Base-by-base conservation (phyloP, 2,329 filamentous ascomycete species). In the Hymenoscyphus linearis region DNA sequence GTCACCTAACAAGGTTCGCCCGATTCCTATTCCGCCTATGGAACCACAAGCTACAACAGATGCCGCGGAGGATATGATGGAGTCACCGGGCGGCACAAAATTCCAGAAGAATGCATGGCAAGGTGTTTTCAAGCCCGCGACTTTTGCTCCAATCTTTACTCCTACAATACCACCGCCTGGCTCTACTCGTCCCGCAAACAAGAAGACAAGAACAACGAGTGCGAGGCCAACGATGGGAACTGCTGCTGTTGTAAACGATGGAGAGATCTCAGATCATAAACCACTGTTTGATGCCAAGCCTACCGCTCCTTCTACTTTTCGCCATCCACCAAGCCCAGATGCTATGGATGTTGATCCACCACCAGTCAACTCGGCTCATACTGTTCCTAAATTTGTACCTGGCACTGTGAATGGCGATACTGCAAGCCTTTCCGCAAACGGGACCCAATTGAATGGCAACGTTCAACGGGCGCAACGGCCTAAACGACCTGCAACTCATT, bases 331-430 rank as follows among this genome's bases (percentile, higher is more conserved):
- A 34, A 84, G 80, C 64, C 81, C 83, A 2, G 82, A 80, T 61
- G 83, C 84, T 14, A 88, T 88, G 85, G 85, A 88, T 65, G 86
- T 88, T 57, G 85, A 88, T 67, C 78, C 81, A 4, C 82, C 83
- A 55, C 57, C 68, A 55, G 18, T 47, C 40, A 47, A 18, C 22
- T 65, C 61, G 10, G 65, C 69, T 14, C 70, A 73, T 22, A 62
- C 64, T 10, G 36, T 70, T 69, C 35, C 78, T 78, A 62, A 4
- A 75, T 74, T 16, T 82, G 82, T 18, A 84, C 76, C 86, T 62
- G 74, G 78, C 5, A 79, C 84, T 6, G 12, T 10, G 3, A 47
- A 47, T 18, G 40, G 40, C 40, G 22, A 47, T 10, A 18, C 40
- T 47, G 22, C 40, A 7, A 25, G n/a, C 14, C 7, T n/a, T 10